Base-by-base conservation (phyloP, 192 early-diverging fungal species). In the Rhizophagus sp. region DNA sequence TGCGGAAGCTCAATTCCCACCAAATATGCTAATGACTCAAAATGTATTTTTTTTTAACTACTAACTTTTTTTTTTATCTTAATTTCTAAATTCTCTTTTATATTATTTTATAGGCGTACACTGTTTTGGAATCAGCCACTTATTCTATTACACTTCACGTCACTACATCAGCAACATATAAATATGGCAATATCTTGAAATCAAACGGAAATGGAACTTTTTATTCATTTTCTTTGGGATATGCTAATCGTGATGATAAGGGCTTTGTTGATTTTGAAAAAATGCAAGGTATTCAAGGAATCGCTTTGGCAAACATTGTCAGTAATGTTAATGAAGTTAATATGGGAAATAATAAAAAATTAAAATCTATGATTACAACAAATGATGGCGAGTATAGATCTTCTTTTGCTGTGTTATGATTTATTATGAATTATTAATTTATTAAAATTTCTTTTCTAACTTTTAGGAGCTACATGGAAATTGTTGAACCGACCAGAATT, bases 221-320 rank as follows among this genome's bases (percentile, higher is more conserved):
- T 78, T 98, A 91, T 85, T 91, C 92, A 61, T 79, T 89, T 13
- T 89, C 92, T 13, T 87, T 98, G 41, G 84, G 92, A 41, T 87
- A 95, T 82, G 95, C 94, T 1, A 97, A 98, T 84, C 89, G 95
- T 63, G 89, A 95, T 77, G 80, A 79, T 2, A 25, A 76, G 1
- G 95, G 94, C 8, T 70, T 86, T 74, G 97, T 99, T 8, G 98
- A 98, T 79, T 93, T 96, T 82, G 97, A 97, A 83, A 94, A 94
- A 75, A 92, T 99, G 65, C 90, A 92, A 41, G 95, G 97, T 3
- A 88, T 98, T 15, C 86, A 90, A 27, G 96, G 97, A 33, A 90
- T 97, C 82, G 87, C 94, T 27, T 73, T 99, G 9, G 96, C 94
- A 30, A 99, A 99, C 82, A 89, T 91, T 34, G 94, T 98, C 2